Conservation (phyloP, 768 basidiomycete genomes). For the Mycena vitilis region DNA sequence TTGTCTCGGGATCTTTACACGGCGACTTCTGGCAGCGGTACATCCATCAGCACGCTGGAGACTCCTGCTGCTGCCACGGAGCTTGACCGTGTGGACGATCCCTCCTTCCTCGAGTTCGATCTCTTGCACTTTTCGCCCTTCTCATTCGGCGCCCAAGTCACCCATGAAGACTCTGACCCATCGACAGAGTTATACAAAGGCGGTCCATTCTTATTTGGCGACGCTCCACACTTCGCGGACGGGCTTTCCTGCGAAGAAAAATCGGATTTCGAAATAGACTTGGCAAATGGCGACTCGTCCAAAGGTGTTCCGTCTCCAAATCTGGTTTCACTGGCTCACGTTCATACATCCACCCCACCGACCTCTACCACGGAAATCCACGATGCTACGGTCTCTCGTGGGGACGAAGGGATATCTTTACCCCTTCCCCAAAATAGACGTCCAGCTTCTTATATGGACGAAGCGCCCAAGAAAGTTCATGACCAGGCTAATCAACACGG, state of each 20-base stretch:
- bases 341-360: background rate
- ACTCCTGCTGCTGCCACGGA: conserved; percentile 6
- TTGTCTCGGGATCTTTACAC: background rate
- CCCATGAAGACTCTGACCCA: background rate
- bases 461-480: background rate
- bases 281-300: background rate
- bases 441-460: background rate
- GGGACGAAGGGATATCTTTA: background rate
- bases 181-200: conserved; percentile 17
- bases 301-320: background rate
- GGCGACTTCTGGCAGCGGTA: conserved; percentile 1
- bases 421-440: conserved; percentile 8
- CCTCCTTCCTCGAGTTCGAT: conserved; percentile 19
- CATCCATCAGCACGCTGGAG: background rate
- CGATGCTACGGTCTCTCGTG: background rate
- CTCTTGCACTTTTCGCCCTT: conserved; percentile 32
- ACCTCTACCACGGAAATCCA: background rate
- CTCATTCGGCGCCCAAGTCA: conserved; percentile 5
- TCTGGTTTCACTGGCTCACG: background rate
- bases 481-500: conserved; percentile 14
- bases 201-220: background rate
- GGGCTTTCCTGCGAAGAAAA: conserved; percentile 8
- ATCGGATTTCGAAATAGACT: background rate
- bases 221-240: background rate
- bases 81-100: background rate